phyloP scores from a whole-genome alignment of 2,329 filamentous ascomycete genomes.

The Talaromyces albobiverticillius region DNA sequence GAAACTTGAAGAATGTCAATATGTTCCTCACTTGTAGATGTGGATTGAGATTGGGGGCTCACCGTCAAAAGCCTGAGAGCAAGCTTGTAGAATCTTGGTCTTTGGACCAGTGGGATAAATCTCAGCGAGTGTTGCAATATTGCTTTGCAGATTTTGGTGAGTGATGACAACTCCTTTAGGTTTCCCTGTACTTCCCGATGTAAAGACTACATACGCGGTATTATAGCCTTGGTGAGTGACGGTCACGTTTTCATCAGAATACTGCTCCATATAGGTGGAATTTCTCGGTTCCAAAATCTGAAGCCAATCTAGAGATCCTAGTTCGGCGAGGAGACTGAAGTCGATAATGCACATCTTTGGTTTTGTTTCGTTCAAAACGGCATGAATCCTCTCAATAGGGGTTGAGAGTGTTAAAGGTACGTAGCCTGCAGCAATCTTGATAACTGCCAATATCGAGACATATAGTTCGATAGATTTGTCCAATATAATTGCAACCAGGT shows the following conservation, averaged over 20 bases:
- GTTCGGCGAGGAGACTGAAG: slow-evolving; percentile 1
- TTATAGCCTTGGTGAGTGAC: slow-evolving; percentile 35
- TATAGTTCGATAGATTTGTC: slow-evolving; percentile 74
- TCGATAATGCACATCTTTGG: slow-evolving; percentile 48
- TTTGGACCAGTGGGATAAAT: slow-evolving; percentile 60
- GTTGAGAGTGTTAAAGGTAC: slow-evolving; percentile 75
- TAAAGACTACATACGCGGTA: slow-evolving; percentile 76
- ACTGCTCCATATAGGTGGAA: slow-evolving; percentile 16
- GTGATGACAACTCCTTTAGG: slow-evolving; percentile 80
- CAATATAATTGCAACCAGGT: slow-evolving; percentile 71
- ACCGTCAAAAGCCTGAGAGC: slow-evolving; percentile 77
- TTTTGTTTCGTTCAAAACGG: slow-evolving; percentile 62
- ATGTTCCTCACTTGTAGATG: not conserved
- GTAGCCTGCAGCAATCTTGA: slow-evolving; percentile 75
- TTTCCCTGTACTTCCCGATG: slow-evolving; percentile 75
- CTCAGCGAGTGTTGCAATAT: slow-evolving; percentile 63
- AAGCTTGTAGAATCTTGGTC: slow-evolving; percentile 73
- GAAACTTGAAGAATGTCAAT: slow-evolving; percentile 55
- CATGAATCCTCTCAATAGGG: slow-evolving; percentile 57
- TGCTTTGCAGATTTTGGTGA: slow-evolving; percentile 71
- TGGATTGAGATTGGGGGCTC: slow-evolving; percentile 12
- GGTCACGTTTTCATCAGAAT: slow-evolving; percentile 15
- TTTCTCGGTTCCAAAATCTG: slow-evolving; percentile 16
- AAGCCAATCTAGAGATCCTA: slow-evolving; percentile 13
- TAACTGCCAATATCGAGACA: slow-evolving; percentile 66